phyloP scores from a whole-genome alignment of 257 asterid species.

The Buddleja alternifolia region DNA sequence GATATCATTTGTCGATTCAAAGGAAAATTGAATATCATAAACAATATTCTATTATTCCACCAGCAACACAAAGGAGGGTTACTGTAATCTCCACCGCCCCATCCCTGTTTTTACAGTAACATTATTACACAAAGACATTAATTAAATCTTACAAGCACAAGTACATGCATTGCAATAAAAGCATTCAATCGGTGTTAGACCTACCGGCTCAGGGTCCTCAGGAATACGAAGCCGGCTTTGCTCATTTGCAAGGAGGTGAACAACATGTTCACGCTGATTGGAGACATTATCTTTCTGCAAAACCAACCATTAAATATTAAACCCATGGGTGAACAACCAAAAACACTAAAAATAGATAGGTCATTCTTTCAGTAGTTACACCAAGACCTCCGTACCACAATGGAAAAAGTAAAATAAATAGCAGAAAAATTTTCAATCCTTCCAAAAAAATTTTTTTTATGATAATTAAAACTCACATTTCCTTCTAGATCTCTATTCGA shows the following conservation, averaged over 20 bases:
- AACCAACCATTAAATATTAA: slow-evolving; percentile 28
- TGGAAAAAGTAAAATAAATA: slow-evolving; percentile 2
- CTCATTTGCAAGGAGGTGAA: slow-evolving; percentile 94
- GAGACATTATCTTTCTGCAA: slow-evolving; percentile 88
- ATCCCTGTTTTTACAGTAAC: background rate
- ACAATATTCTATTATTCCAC: background rate
- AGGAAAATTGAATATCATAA: slow-evolving; percentile 18
- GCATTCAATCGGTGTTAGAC: slow-evolving; percentile 36
- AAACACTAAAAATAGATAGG: slow-evolving; percentile 3
- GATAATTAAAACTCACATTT: too few species aligned
- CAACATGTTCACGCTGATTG: slow-evolving; percentile 91
- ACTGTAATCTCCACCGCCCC: slow-evolving; percentile 13
- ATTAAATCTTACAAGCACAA: slow-evolving; percentile 13
- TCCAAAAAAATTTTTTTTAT: background rate
- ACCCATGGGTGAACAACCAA: slow-evolving; percentile 11
- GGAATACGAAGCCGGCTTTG: slow-evolving; percentile 83
- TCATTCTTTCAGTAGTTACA: slow-evolving; percentile 7
- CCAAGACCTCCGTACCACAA: background rate
- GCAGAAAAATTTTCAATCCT: slow-evolving; percentile 2
- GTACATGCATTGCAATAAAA: slow-evolving; percentile 15
- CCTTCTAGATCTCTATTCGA: too few species aligned
- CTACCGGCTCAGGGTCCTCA: slow-evolving; percentile 85
- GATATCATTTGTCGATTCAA: slow-evolving; percentile 10
- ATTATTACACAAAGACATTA: slow-evolving; percentile 18
- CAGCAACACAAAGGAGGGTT: slow-evolving; percentile 16